Base-by-base conservation (phyloP, 1,139 yeast genomes). In the Yamadazyma blattariae region DNA sequence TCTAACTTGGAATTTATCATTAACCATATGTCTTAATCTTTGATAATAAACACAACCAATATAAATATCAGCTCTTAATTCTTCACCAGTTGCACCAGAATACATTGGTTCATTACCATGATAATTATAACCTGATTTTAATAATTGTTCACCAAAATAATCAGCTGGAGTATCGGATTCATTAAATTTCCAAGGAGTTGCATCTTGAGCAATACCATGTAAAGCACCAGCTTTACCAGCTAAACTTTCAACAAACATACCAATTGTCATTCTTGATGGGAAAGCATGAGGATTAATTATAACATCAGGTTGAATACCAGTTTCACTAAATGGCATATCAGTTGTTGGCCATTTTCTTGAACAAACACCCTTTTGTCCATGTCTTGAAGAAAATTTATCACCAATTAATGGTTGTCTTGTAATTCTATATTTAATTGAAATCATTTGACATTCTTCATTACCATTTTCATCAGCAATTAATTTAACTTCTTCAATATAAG, bases 241-340 rank as follows among this genome's bases (percentile, higher is more conserved):
- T 44, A 92, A 68, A 39, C 95, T 84, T 65, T 92, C 99, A 33
- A 92, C 97, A 67, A 92, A 92, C 98, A 92, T 92, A 70, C 98
- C 99, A 63, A 92, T 92, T 17, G 99, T 92, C 99, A 92, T 92
- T 74, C 98, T 95, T 36, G 97, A 90, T 49, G 98, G 98, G 90
- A 92, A 92, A 48, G 97, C 98, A 60, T 92, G 98, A 4, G 98
- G 98, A 59, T 92, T 92, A 55, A 92, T 92, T 55, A 92, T 92
- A 48, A 92, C 87, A 66, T 92, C 98, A 1, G 98, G 98, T 60
- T 87, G 96, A 44, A 92, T 90, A 54, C 98, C 98, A 25, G 85
- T 71, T 65, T 92, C 98, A 46, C 89, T 79, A 67, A 92, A 92
- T 41, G 99, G 99, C 96, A 92, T 82, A 59, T 92, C 98, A 45